These are phyloP conservation scores for Skeletonema grethae DNA, from an alignment of 108 stramenopile species.

Conservation along the genomic window DNA sequence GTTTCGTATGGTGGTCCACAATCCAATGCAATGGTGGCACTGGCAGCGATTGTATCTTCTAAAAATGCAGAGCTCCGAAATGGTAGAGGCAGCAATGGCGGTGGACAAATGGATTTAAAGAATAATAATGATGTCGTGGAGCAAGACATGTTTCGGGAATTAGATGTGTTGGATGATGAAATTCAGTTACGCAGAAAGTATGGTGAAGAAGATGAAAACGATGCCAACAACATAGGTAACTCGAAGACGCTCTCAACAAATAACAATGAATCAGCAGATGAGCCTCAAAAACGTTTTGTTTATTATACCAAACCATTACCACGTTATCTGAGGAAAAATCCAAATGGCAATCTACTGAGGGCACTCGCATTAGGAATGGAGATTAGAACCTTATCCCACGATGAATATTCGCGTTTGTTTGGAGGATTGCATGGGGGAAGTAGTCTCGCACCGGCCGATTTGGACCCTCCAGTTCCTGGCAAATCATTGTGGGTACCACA, in stretches of 20 bases:
- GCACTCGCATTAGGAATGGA: conserved; percentile 85
- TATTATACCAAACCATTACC: conserved; percentile 93
- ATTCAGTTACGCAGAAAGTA: conserved; percentile 27
- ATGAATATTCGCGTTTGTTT: conserved; percentile 72
- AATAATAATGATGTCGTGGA: conserved; percentile 6
- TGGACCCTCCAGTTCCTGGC: conserved; percentile 64
- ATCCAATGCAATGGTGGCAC: conserved; percentile 91
- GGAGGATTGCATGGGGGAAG: conserved; percentile 70
- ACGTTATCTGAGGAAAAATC: conserved; percentile 76
- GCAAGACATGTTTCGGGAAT: conserved; percentile 15
- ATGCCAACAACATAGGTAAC: background rate
- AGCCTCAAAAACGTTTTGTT: conserved; percentile 62
- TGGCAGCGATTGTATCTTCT: conserved; percentile 83
- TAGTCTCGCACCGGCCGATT: conserved; percentile 49
- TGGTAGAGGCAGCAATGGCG: background rate
- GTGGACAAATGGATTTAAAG: conserved; percentile 9
- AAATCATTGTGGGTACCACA: conserved; percentile 81
- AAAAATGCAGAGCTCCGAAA: conserved; percentile 55
- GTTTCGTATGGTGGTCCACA: conserved; percentile 93
- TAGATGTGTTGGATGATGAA: conserved; percentile 29
- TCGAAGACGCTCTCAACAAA: background rate
- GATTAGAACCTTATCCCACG: conserved; percentile 68
- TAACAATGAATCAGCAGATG: background rate
- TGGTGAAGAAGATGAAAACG: background rate
- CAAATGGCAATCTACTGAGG: conserved; percentile 86